Evolutionary conservation across 495 filamentous ascomycete species (phyloP).

Genomic region (Penicillium bialowiezense): DNA sequence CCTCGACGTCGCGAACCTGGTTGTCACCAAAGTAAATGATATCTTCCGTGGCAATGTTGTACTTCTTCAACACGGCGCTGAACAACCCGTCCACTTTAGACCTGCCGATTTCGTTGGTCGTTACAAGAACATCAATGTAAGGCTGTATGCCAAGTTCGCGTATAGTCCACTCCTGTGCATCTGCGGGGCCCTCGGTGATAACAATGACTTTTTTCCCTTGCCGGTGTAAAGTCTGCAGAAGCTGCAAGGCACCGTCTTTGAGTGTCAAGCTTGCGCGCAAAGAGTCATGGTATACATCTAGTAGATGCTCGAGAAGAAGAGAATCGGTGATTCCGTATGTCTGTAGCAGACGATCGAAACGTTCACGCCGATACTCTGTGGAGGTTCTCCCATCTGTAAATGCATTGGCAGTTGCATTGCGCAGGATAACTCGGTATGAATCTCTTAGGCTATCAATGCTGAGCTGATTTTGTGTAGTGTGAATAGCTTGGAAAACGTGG

Average conservation of each 20-base stretch:
- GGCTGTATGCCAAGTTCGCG: slow-evolving; percentile 24
- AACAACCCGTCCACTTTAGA: slow-evolving; percentile 39
- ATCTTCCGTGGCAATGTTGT: slow-evolving; percentile 20
- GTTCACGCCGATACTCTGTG: slow-evolving; percentile 33
- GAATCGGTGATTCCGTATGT: slow-evolving; percentile 10
- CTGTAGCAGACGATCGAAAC: slow-evolving; percentile 29
- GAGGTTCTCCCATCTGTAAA: slow-evolving; percentile 37
- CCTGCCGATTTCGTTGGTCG: slow-evolving; percentile 31
- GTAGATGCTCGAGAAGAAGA: slow-evolving; percentile 8
- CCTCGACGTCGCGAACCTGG: slow-evolving; percentile 25
- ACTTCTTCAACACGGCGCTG: slow-evolving; percentile 22
- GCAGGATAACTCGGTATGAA: slow-evolving; percentile 27
- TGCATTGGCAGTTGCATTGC: slow-evolving; percentile 25
- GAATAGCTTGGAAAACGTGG: slow-evolving; percentile 21
- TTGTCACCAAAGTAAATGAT: slow-evolving; percentile 37
- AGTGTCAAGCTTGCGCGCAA: slow-evolving; percentile 19
- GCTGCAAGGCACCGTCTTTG: slow-evolving; percentile 21
- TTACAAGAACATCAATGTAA: slow-evolving; percentile 34
- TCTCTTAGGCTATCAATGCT: slow-evolving; percentile 13
- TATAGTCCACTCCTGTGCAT: slow-evolving; percentile 41
- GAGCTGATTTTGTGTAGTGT: background rate
- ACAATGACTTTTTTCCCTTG: slow-evolving; percentile 31
- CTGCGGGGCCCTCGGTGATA: slow-evolving; percentile 37
- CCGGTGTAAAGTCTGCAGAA: slow-evolving; percentile 20
- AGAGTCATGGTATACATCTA: slow-evolving; percentile 21